A percentile compares a stretch with the other conserved stretches of the same genome.
Conservation (phyloP, 2,329 filamentous ascomycete species). For the Bipolaris oryzae region DNA sequence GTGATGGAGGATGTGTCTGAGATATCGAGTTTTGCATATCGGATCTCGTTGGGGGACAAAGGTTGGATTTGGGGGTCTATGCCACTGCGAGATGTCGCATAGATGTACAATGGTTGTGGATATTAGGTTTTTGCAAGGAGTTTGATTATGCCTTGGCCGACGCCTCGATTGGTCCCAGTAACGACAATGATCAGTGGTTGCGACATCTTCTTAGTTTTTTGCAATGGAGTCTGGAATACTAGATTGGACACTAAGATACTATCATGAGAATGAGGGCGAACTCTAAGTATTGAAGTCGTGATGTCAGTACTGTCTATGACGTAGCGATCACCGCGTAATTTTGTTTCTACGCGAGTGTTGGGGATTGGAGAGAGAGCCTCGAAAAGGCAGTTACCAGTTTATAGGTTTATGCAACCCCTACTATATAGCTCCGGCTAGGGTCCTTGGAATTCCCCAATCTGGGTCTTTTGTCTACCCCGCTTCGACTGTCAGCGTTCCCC, state of each 20-base stretch:
- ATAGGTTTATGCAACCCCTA: neutral
- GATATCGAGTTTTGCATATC: constrained; percentile 25
- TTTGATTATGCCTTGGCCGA: constrained; percentile 31
- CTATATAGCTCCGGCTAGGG: no score
- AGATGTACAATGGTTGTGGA: constrained; percentile 20
- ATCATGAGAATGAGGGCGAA: neutral
- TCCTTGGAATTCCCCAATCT: neutral
- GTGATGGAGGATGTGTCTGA: constrained; percentile 20
- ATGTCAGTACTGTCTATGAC: constrained; percentile 10
- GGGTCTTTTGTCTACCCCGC: neutral
- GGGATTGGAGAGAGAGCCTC: neutral
- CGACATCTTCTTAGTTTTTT: constrained; percentile 9
- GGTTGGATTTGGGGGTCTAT: constrained; percentile 15
- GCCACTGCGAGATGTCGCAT: constrained; percentile 29
- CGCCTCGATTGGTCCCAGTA: constrained; percentile 30
- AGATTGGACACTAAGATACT: neutral
- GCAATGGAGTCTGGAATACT: neutral
- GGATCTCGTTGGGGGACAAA: constrained; percentile 13
- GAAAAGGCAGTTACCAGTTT: neutral
- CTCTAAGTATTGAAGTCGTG: constrained; percentile 2
- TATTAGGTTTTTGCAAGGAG: constrained; percentile 25
- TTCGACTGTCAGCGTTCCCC: neutral
- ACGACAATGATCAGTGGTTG: constrained; percentile 26
- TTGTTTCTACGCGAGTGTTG: neutral
- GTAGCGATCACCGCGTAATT: constrained; percentile 1